These are phyloP conservation scores for Apiotrichum gracile DNA, from an alignment of 1,284 basidiomycete species.

Conservation along the genomic window DNA sequence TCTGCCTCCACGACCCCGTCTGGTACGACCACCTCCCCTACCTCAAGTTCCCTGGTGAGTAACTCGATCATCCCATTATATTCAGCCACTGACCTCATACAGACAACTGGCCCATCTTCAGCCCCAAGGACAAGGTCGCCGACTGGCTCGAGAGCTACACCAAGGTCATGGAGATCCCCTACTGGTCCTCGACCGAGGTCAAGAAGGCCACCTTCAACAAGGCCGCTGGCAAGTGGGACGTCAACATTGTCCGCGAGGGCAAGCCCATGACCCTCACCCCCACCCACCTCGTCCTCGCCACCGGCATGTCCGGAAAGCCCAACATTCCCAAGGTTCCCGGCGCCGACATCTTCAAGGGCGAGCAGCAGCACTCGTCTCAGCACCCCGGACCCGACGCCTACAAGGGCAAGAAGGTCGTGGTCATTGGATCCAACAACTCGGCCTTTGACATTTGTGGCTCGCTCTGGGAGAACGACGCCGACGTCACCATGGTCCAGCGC, in stretches of 20 bases:
- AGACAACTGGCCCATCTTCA: conserved; percentile 55
- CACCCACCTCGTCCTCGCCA: conserved; percentile 20
- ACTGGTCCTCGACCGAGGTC: conserved; percentile 49
- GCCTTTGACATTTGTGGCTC: conserved; percentile 15
- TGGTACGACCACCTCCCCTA: conserved; percentile 50
- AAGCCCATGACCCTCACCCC: conserved; percentile 53
- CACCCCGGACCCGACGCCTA: conserved; percentile 49
- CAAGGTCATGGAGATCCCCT: conserved; percentile 29
- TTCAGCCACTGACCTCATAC: conserved; percentile 1
- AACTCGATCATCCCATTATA: not conserved
- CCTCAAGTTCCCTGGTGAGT: conserved; percentile 41
- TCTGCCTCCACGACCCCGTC: conserved; percentile 59
- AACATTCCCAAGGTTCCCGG: conserved; percentile 15
- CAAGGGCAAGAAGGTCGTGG: conserved; percentile 45
- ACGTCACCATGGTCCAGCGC: conserved; percentile 48
- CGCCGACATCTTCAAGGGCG: conserved; percentile 53
- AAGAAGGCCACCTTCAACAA: conserved; percentile 47
- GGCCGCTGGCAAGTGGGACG: conserved; percentile 48
- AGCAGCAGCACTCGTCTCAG: conserved; percentile 53
- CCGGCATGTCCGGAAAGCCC: conserved; percentile 17
- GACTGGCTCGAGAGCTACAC: conserved; percentile 38
- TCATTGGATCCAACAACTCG: conserved; percentile 19
- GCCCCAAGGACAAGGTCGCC: conserved; percentile 50
- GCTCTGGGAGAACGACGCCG: conserved; percentile 47
- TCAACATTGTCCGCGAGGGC: conserved; percentile 48